These are phyloP conservation scores for Coniferiporia sulphurascens DNA, from an alignment of 1,284 basidiomycete genomes.

Conservation along the genomic window DNA sequence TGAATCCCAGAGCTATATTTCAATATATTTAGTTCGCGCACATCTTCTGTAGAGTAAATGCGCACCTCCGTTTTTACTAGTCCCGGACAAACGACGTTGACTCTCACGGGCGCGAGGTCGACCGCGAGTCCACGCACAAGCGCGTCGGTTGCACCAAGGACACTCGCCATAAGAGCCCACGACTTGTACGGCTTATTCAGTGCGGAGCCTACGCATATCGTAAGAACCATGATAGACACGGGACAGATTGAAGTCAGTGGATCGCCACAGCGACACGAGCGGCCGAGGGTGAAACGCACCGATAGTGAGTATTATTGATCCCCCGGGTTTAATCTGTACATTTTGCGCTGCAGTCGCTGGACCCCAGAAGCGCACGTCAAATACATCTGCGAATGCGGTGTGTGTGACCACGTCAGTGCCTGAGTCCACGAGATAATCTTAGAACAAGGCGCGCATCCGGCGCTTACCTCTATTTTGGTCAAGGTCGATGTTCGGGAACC, in stretches of 20 bases:
- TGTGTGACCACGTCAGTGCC: not conserved
- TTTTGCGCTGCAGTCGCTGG: conserved; percentile 19
- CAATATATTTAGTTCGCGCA: not conserved
- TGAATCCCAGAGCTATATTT: conserved; percentile 20
- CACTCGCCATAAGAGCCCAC: conserved; percentile 20
- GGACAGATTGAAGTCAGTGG: too few species aligned
- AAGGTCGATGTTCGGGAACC: conserved; percentile 18
- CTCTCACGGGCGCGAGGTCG: conserved; percentile 23
- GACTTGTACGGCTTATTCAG: conserved; percentile 16
- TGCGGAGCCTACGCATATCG: conserved; percentile 14
- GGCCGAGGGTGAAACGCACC: conserved; percentile 7
- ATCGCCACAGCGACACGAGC: too few species aligned
- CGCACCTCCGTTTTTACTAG: conserved; percentile 19
- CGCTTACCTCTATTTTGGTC: conserved; percentile 15
- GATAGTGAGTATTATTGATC: conserved; percentile 21
- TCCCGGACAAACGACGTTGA: conserved; percentile 22
- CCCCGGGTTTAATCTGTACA: conserved; percentile 18
- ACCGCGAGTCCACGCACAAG: conserved; percentile 23
- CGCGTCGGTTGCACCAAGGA: conserved; percentile 21
- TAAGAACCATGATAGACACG: not conserved
- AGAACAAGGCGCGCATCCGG: not conserved
- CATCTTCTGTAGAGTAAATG: not conserved
- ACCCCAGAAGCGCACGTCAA: conserved; percentile 24
- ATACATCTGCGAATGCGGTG: conserved; percentile 6
- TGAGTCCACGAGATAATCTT: not conserved